phyloP scores from a whole-genome alignment of 371 early-diverging fungal genomes.

The Mortierella sp. region DNA sequence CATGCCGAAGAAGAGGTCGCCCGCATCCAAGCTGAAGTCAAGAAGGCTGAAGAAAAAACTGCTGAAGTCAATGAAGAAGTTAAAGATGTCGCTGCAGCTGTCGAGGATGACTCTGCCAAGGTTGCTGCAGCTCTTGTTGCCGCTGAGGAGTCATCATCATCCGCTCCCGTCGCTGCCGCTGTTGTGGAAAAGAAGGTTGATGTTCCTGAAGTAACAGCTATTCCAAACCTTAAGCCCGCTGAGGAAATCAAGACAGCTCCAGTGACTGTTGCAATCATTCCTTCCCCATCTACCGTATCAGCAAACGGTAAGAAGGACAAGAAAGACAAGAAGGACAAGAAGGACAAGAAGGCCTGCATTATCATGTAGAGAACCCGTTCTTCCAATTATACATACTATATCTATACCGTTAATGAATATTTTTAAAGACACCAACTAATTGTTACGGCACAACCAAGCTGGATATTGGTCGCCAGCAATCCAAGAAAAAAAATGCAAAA shows the following conservation, averaged over 20 bases:
- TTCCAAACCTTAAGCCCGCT: slow-evolving; percentile 43
- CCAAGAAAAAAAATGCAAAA: neutral
- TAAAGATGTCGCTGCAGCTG: slow-evolving; percentile 2
- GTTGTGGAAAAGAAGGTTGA: slow-evolving; percentile 33
- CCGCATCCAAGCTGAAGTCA: slow-evolving; percentile 48
- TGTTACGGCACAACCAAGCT: too few relatives aligned
- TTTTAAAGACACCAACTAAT: neutral
- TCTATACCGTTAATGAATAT: neutral
- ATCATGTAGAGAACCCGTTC: slow-evolving; percentile 38
- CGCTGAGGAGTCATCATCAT: slow-evolving; percentile 28
- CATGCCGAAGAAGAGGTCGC: slow-evolving; percentile 30
- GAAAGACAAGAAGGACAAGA: slow-evolving; percentile 40
- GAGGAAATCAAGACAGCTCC: slow-evolving; percentile 34
- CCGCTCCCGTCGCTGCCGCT: slow-evolving; percentile 15
- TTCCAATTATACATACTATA: neutral
- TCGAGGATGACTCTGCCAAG: slow-evolving; percentile 12
- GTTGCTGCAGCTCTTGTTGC: slow-evolving; percentile 26
- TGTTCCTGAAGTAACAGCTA: slow-evolving; percentile 37
- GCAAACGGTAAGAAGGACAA: slow-evolving; percentile 40
- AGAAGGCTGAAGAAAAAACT: slow-evolving; percentile 47
- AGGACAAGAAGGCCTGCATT: slow-evolving; percentile 41
- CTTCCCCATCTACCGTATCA: slow-evolving; percentile 14
- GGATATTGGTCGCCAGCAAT: too few relatives aligned
- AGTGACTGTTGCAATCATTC: neutral
- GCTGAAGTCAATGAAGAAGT: slow-evolving; percentile 63